Evolutionary conservation across 176 grass and related monocot species (phyloP).

Genomic region (Phoenix dactylifera): DNA sequence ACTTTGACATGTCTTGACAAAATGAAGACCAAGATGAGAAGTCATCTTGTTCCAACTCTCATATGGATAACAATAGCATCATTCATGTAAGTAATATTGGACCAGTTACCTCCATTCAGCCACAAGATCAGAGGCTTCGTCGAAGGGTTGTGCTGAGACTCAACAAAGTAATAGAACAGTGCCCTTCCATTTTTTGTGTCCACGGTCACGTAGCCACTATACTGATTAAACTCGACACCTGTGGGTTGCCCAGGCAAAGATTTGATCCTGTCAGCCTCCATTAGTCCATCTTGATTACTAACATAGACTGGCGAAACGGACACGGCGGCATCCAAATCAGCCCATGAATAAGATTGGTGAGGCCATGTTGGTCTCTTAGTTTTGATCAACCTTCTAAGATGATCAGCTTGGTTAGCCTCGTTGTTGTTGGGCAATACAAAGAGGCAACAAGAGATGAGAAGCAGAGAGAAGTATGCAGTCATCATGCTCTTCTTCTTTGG

Average conservation of each 20-base stretch:
- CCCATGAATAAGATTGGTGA: background rate
- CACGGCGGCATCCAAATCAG: background rate
- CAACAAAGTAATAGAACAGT: conserved; percentile 67
- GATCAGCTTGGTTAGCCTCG: conserved; percentile 14
- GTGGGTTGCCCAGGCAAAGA: conserved; percentile 49
- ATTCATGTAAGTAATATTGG: too few relatives aligned
- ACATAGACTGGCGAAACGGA: conserved; percentile 6
- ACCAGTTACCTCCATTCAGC: conserved; percentile 44
- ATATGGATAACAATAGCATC: too few relatives aligned
- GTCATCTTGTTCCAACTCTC: too few relatives aligned
- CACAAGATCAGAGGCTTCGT: conserved; percentile 46
- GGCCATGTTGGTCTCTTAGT: background rate
- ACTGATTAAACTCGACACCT: conserved; percentile 46
- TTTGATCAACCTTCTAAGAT: conserved; percentile 21
- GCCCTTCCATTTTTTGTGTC: conserved; percentile 33
- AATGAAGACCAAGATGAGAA: too few relatives aligned
- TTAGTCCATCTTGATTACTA: conserved; percentile 16
- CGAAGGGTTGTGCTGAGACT: conserved; percentile 26
- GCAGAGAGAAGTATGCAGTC: background rate
- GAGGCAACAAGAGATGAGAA: background rate
- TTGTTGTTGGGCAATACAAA: background rate
- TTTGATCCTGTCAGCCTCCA: conserved; percentile 38
- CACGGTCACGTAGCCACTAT: conserved; percentile 45
- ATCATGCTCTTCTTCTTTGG: too few relatives aligned
- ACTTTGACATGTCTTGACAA: too few relatives aligned